A percentile compares a stretch with the other conserved stretches of the same genome.
phyloP scores from a whole-genome alignment of 495 filamentous ascomycete species.

The Viridothelium virens region DNA sequence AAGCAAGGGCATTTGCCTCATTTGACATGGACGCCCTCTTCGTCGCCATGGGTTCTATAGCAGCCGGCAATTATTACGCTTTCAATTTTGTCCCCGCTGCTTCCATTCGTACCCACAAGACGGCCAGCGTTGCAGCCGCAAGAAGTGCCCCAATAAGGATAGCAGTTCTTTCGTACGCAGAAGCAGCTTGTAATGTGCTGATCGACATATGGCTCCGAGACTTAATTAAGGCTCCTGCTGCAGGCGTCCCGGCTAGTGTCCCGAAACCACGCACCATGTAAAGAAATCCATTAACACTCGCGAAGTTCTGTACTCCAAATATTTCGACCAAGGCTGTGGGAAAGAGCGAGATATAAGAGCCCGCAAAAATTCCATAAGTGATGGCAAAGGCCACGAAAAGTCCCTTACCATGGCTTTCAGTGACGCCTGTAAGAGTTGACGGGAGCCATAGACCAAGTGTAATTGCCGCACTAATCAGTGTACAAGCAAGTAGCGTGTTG shows the following conservation, averaged over 20 bases:
- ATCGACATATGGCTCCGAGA: slow-evolving; percentile 18
- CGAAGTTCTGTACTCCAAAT: slow-evolving; percentile 40
- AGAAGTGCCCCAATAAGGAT: background rate
- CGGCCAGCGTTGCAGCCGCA: background rate
- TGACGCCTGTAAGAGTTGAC: slow-evolving; percentile 25
- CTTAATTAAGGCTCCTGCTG: slow-evolving; percentile 33
- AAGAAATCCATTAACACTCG: slow-evolving; percentile 39
- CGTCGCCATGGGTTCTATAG: background rate
- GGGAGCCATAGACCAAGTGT: slow-evolving; percentile 40
- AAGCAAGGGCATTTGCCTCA: background rate
- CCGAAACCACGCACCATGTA: slow-evolving; percentile 41
- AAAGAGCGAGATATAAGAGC: slow-evolving; percentile 40
- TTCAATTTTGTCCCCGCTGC: background rate
- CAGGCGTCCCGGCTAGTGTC: slow-evolving; percentile 38
- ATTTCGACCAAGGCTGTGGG: slow-evolving; percentile 38
- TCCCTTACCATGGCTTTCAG: slow-evolving; percentile 13
- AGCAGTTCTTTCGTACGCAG: background rate
- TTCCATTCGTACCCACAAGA: background rate
- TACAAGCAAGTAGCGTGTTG: slow-evolving; percentile 37
- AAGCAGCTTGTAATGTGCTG: background rate
- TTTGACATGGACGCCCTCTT: background rate
- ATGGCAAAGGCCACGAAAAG: slow-evolving; percentile 38
- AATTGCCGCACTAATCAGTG: slow-evolving; percentile 35
- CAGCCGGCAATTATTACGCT: background rate
- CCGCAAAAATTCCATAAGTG: slow-evolving; percentile 38